Percentiles rank a stretch among this genome's conserved stretches.
phyloP scores from a whole-genome alignment of 2,329 filamentous ascomycete genomes.

The Colletotrichum sp. region DNA sequence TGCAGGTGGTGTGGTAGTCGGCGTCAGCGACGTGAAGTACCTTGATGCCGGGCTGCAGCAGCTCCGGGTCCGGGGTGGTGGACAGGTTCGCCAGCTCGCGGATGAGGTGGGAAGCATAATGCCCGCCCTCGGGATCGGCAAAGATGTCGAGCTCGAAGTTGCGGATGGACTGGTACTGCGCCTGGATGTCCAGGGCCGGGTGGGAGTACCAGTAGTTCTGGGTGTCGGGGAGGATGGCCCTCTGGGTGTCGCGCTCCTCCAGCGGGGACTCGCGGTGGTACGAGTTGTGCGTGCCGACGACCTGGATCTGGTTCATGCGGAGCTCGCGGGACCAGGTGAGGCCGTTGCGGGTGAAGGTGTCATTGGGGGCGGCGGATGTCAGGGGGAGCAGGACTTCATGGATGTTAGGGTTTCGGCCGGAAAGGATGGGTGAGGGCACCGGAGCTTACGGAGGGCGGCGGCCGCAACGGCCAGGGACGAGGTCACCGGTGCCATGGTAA shows the following conservation, averaged over 20 bases:
- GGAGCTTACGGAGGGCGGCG: constrained; percentile 9
- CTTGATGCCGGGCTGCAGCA: constrained; percentile 49
- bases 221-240: constrained; percentile 37
- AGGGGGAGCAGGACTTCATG: constrained; percentile 9
- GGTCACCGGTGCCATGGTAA: not conserved
- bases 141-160: constrained; percentile 54
- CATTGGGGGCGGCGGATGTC: not conserved
- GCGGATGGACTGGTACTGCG: constrained; percentile 49
- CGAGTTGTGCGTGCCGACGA: constrained; percentile 56
- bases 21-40: constrained; percentile 56
- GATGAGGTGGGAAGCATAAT: constrained; percentile 50
- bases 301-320: constrained; percentile 57
- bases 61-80: constrained; percentile 40
- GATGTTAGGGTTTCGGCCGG: not conserved
- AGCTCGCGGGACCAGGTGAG: constrained; percentile 36
- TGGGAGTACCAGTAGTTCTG: constrained; percentile 55
- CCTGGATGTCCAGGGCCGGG: constrained; percentile 46
- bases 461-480: constrained; percentile 1
- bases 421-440: not conserved
- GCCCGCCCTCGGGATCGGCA: constrained; percentile 51
- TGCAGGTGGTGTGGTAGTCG: constrained; percentile 50
- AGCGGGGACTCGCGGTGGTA: constrained; percentile 52
- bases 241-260: constrained; percentile 44
- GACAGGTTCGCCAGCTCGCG: constrained; percentile 43
- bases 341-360: constrained; percentile 30